These are phyloP conservation scores for Nakazawaea wyomingensis DNA, from an alignment of 805 yeast species.

Conservation along the genomic window DNA sequence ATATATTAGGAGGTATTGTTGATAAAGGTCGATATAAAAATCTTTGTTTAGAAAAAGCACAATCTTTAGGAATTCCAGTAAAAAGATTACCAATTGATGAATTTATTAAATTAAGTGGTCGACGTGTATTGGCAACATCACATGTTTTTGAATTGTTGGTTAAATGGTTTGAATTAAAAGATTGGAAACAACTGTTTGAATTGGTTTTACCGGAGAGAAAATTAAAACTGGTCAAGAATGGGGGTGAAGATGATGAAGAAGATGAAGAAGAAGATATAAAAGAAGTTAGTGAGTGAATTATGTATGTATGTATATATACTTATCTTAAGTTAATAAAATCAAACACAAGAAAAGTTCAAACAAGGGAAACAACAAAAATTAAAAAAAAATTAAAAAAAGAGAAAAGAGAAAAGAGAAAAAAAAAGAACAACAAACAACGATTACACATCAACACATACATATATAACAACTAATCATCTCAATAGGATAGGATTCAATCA, in stretches of 20 bases:
- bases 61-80: slow-evolving; percentile 60
- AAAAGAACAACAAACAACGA: not conserved
- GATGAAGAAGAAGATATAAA: not conserved
- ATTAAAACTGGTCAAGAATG: slow-evolving; percentile 40
- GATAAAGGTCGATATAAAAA: slow-evolving; percentile 88
- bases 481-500: no score
- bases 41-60: slow-evolving; percentile 79
- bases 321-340: no score
- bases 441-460: no score
- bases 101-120: slow-evolving; percentile 74
- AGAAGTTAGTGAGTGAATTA: not conserved
- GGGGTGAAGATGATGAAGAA: slow-evolving; percentile 14
- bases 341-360: no score
- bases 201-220: slow-evolving; percentile 83
- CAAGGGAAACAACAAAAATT: no score
- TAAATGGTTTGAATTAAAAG: slow-evolving; percentile 69
- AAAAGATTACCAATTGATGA: slow-evolving; percentile 85
- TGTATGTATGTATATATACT: no score
- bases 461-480: no score
- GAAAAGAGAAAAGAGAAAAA: not conserved
- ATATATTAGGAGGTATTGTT: slow-evolving; percentile 92
- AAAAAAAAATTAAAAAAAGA: not conserved
- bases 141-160: slow-evolving; percentile 90
- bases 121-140: slow-evolving; percentile 87
- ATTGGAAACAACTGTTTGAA: slow-evolving; percentile 87